These are phyloP conservation scores for Peziza echinospora DNA, from an alignment of 495 filamentous ascomycete genomes.

Conservation along the genomic window DNA sequence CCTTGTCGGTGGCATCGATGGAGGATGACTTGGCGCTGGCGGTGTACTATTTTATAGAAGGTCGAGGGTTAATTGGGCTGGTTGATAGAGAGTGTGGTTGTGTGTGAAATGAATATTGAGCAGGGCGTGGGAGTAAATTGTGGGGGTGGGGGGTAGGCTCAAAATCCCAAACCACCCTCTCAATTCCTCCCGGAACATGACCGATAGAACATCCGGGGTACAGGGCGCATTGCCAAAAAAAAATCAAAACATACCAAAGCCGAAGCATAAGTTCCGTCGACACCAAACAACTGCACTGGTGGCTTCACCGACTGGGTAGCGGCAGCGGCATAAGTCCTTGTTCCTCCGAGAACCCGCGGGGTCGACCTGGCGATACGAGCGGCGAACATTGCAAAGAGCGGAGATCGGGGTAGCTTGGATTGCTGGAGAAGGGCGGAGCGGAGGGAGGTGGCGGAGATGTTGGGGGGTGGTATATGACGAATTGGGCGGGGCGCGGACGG, in stretches of 20 bases:
- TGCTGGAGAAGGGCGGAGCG: background rate
- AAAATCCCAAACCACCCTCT: conserved; percentile 4
- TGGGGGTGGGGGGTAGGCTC: background rate
- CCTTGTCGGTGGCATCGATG: conserved; percentile 62
- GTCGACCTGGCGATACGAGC: background rate
- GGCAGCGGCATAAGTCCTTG: background rate
- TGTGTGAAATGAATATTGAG: background rate
- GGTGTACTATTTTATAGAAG: conserved; percentile 64
- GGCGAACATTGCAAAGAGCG: background rate
- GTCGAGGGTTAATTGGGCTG: conserved; percentile 20
- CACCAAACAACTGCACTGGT: conserved; percentile 74
- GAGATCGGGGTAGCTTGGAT: background rate
- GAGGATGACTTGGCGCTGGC: conserved; percentile 67
- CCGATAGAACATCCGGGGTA: conserved; percentile 10
- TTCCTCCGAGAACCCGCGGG: background rate
- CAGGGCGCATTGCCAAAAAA: no score
- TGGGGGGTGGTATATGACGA: background rate
- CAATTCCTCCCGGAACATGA: conserved; percentile 8
- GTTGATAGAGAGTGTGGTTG: background rate
- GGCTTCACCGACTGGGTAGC: conserved; percentile 38
- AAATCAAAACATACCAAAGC: conserved; percentile 55
- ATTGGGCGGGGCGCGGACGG: no score
- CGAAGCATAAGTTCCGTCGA: conserved; percentile 95
- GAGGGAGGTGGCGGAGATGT: background rate
- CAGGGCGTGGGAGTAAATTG: background rate